phyloP scores from a whole-genome alignment of 257 asterid species.

The Ajuga chamaepitys region DNA sequence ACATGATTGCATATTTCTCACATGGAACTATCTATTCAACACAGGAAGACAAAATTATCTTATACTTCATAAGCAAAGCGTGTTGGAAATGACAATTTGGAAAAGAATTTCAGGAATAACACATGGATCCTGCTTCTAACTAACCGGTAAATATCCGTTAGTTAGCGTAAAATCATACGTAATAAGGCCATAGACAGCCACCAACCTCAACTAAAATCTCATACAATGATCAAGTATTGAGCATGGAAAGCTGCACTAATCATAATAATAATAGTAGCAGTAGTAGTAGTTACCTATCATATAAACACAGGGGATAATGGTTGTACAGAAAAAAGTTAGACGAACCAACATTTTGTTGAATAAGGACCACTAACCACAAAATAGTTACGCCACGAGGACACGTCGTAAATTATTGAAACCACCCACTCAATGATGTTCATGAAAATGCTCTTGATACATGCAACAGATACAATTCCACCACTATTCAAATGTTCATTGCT shows the following conservation, averaged over 20 bases:
- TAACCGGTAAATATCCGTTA: neutral
- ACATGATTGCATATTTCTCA: neutral
- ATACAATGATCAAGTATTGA: neutral
- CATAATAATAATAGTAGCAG: neutral
- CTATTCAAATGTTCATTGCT: slow-evolving; percentile 26
- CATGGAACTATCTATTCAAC: neutral
- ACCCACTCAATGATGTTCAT: slow-evolving; percentile 23
- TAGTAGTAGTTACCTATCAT: neutral
- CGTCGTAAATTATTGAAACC: slow-evolving; percentile 33
- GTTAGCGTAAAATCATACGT: neutral
- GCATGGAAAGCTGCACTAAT: neutral
- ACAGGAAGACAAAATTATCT: neutral
- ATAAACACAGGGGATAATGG: neutral
- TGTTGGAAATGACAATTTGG: neutral
- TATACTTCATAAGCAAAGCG: neutral
- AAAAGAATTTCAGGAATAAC: neutral
- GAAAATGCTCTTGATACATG: slow-evolving; percentile 25
- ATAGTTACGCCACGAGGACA: slow-evolving; percentile 84
- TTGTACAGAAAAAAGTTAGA: neutral
- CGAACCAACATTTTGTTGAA: neutral
- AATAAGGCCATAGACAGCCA: neutral
- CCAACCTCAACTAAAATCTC: neutral
- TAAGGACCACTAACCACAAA: slow-evolving; percentile 64
- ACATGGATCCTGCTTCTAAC: neutral
- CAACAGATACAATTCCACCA: slow-evolving; percentile 29